Conservation (phyloP, 2,329 filamentous ascomycete species). For the Sclerotiophoma versabilis region DNA sequence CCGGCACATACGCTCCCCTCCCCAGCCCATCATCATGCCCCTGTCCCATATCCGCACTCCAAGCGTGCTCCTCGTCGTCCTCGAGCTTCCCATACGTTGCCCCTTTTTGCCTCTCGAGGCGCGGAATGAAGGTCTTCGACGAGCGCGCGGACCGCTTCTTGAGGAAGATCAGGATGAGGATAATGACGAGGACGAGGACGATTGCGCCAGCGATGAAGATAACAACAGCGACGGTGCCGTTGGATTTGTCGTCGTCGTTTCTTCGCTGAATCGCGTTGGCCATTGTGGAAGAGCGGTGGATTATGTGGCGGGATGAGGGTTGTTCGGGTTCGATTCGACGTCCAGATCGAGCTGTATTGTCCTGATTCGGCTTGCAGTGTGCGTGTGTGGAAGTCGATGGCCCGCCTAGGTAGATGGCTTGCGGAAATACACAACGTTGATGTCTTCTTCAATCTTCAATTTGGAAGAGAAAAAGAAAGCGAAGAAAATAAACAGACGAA, state of each 20-base stretch:
- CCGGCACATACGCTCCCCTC: constrained; percentile 8
- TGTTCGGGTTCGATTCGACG: background rate
- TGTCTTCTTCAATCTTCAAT: too few species aligned
- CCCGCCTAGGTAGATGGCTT: too few species aligned
- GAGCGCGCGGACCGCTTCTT: constrained; percentile 1
- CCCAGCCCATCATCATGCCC: background rate
- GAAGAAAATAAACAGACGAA: background rate
- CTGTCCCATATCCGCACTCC: constrained; percentile 12
- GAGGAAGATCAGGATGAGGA: constrained; percentile 5
- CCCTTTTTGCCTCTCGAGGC: constrained; percentile 1
- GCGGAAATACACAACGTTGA: too few species aligned
- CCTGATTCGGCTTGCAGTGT: too few species aligned
- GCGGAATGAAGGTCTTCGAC: background rate
- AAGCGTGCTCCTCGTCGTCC: constrained; percentile 14
- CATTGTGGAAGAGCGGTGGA: too few species aligned
- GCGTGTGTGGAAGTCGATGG: background rate
- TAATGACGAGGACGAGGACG: constrained; percentile 13
- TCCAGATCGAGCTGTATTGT: too few species aligned
- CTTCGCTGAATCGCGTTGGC: too few species aligned
- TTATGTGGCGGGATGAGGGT: background rate
- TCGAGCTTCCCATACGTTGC: constrained; percentile 11
- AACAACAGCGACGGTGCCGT: constrained; percentile 10
- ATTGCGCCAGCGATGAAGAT: constrained; percentile 11
- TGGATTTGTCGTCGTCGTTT: background rate
- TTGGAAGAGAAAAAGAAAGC: background rate